These are phyloP conservation scores for Bonia amplexicaulis DNA, from an alignment of 176 grass and related monocot species.

Conservation along the genomic window DNA sequence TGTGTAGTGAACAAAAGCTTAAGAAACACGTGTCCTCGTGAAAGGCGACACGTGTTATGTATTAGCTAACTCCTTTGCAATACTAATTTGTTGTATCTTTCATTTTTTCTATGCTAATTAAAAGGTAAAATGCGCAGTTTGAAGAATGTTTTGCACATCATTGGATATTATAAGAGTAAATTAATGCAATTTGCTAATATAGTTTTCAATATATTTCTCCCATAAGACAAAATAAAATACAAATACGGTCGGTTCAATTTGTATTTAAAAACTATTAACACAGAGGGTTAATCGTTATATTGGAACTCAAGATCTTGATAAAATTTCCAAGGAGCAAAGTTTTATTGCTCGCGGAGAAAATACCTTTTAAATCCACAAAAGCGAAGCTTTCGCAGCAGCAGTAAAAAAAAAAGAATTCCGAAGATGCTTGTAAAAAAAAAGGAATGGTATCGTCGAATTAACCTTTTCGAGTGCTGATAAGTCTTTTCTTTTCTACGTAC, in stretches of 20 bases:
- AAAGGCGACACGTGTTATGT: not conserved
- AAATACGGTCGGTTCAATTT: not conserved
- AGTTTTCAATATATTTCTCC: not conserved
- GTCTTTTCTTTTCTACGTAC: not conserved
- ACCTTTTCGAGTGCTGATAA: not conserved
- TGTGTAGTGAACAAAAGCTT: not conserved
- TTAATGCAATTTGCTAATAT: not conserved
- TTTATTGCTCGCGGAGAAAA: not conserved
- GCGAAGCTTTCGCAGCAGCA: not conserved
- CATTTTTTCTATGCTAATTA: not conserved
- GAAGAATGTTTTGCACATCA: not conserved
- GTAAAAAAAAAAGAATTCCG: not conserved
- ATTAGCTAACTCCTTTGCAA: not conserved
- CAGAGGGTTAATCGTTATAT: not conserved
- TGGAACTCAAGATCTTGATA: not conserved
- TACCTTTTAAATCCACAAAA: not conserved
- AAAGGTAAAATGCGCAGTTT: not conserved
- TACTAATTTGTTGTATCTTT: not conserved
- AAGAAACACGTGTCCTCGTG: rapidly evolving
- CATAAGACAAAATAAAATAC: not conserved
- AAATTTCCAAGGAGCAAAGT: not conserved
- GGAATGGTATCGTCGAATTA: not conserved
- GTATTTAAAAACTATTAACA: not conserved
- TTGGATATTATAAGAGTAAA: not conserved
- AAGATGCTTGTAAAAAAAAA: not conserved